Evolutionary conservation across 257 asterid species (phyloP), one percentile per base, ranked within the genome.

Genomic region (Solanum microdontum): DNA sequence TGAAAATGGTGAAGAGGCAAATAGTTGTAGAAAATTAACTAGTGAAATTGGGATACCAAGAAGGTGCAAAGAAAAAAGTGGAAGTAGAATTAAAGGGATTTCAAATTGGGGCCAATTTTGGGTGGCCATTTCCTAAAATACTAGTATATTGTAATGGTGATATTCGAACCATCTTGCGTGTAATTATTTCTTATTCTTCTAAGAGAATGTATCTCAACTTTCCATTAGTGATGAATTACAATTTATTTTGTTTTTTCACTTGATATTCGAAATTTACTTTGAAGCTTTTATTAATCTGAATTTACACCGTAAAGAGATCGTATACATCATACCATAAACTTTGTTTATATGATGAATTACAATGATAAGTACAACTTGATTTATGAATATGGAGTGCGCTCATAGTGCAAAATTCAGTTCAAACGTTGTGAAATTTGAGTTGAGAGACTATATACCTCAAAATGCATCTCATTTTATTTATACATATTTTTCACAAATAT

Each of bases 211-310:
- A 26, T 28, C 37, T 28, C 74, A 24, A 66, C 21, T 66, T 26
- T 26, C 0, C 10, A 66, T 26, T 26, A 11, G 36, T 26, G 37
- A 14, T 28, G 11, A 69, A 14, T 14, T 13, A 69, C 8, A 28
- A 28, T 24, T 62, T 62, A n/a, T 62, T 62, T 60, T 62, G 7
- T 1, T 62, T 62, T 58, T 62, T 62, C 4, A 24, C 6, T 0
- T 0, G 1, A 11, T 24, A 24, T 5, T 66, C 2, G 0, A 64
- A 1, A 24, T 24, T 10, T n/a, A 4, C 0, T 66, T 11, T 26
- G 9, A 24, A 66, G 0, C 15, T 12, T 2, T 0, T 0, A 26
- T 6, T 66, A 26, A 26, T 6, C 0, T 24, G 5, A 66, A 26
- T 66, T 10, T 11, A 11, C 8, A n/a, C 0, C 10, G 1, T 62